phyloP scores from a whole-genome alignment of 345 rosid species.

The Gossypioides kirkii region DNA sequence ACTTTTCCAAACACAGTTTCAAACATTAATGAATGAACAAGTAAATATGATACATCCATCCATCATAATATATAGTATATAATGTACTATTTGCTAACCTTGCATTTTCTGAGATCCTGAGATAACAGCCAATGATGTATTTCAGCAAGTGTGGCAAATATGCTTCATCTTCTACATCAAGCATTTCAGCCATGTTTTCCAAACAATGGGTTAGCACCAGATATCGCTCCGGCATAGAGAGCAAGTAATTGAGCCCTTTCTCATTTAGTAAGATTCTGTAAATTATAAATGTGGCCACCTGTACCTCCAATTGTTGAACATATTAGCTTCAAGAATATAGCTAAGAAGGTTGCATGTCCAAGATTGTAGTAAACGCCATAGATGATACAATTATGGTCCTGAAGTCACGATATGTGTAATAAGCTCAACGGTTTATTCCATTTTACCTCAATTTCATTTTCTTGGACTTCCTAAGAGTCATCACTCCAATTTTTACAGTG shows the following conservation, averaged over 20 bases:
- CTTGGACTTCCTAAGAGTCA: background rate
- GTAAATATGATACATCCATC: background rate
- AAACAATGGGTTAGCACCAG: slow-evolving; percentile 23
- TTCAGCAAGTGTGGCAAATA: no score
- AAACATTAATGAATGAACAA: background rate
- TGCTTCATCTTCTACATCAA: slow-evolving; percentile 15
- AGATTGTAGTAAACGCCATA: background rate
- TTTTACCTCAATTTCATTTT: background rate
- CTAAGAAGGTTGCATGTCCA: background rate
- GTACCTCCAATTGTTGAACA: slow-evolving; percentile 11
- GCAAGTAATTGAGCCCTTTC: slow-evolving; percentile 41
- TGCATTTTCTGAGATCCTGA: slow-evolving; percentile 33
- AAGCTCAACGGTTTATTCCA: background rate
- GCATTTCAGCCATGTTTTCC: slow-evolving; percentile 21
- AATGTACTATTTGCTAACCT: slow-evolving; percentile 29
- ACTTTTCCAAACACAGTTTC: slow-evolving; percentile 10
- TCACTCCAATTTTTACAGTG: background rate
- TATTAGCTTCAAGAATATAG: background rate
- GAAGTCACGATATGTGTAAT: background rate
- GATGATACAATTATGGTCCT: background rate
- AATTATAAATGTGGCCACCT: slow-evolving; percentile 46
- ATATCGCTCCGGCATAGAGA: slow-evolving; percentile 30
- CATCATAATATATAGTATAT: no score
- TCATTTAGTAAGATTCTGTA: slow-evolving; percentile 25
- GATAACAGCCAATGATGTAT: slow-evolving; percentile 30